Evolutionary conservation across 176 grass and related monocot genomes (phyloP), one percentile per base, ranked within the genome.

Genomic region (Hyparrhenia diplandra): DNA sequence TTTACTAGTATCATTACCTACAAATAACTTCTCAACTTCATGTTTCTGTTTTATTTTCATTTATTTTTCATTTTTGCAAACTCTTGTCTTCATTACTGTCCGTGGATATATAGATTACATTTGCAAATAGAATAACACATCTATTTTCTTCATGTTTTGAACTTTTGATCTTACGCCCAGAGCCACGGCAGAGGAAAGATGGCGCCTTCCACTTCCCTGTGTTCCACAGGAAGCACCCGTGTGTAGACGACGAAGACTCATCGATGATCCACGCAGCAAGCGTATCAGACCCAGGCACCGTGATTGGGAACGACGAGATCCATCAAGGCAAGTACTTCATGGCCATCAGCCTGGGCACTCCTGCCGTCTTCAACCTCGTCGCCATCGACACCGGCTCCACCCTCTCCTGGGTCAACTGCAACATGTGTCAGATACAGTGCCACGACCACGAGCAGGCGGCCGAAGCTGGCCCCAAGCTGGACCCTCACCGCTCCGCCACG

Each of bases 371-470:
- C 32, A 87, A 83, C 43, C 85, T 87, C 25, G 79, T 87, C 42
- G 29, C 79, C n/a, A 83, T 87, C 10, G 85, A 82, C 79, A 87
- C 79, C 5, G 85, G 79, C 20, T 82, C 85, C 13, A 71, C 55
- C 0, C 85, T 87, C 79, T 87, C 85, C 11, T 87, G 85, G 85
- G 73, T 87, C 28, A 18, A 71, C 3, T 87, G 79, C 59, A 0
- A 1, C 5, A 2, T 3, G 11, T 87, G 85, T 0, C 9, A 36
- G 24, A 71, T 87, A n/a, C 18, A 0, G 0, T 87, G 85, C 52
- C 64, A 87, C 14, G n/a, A n/a, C n/a, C n/a, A n/a, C n/a, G 0
- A 17, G 0, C 78, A 81, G 24, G 70, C 12, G 10, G 2, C 3
- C 1, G n/a, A 87, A 2, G 78, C 85, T 12, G 85, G 79, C 1